Evolutionary conservation across 2,329 filamentous ascomycete species (phyloP).

Genomic region (Aspergillus neoniger): DNA sequence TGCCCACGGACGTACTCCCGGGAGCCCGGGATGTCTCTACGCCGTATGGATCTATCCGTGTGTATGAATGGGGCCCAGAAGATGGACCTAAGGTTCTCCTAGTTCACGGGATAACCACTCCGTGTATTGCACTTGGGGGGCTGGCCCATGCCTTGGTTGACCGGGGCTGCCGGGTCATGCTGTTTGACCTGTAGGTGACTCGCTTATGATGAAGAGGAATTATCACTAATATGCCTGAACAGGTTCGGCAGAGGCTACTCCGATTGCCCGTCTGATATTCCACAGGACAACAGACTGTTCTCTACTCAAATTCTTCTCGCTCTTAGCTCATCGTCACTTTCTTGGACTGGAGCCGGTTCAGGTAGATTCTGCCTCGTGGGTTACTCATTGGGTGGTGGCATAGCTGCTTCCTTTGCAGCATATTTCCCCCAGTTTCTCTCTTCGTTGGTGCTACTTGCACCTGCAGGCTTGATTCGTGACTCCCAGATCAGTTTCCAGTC

Average conservation of each 20-base stretch:
- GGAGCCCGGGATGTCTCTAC: conserved; percentile 63
- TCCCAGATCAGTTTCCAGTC: conserved; percentile 63
- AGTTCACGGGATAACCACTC: conserved; percentile 80
- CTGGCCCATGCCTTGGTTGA: conserved; percentile 66
- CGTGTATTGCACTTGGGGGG: conserved; percentile 67
- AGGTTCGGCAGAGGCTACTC: conserved; percentile 71
- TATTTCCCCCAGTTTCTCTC: conserved; percentile 69
- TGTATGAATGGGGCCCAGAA: conserved; percentile 79
- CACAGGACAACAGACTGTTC: conserved; percentile 74
- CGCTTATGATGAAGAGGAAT: neutral
- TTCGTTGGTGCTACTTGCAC: conserved; percentile 74
- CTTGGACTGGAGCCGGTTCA: conserved; percentile 59
- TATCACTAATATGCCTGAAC: neutral
- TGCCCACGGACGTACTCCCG: conserved; percentile 67
- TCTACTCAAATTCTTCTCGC: conserved; percentile 70
- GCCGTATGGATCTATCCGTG: conserved; percentile 67
- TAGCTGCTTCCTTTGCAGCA: conserved; percentile 68
- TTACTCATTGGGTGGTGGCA: conserved; percentile 77
- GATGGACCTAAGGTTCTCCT: conserved; percentile 71
- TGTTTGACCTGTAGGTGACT: conserved; percentile 62
- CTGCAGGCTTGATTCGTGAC: conserved; percentile 72
- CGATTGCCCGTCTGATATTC: conserved; percentile 65
- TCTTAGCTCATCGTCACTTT: conserved; percentile 67
- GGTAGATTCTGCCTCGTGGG: conserved; percentile 70
- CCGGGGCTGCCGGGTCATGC: conserved; percentile 72